Base-by-base conservation (phyloP, 2,329 filamentous ascomycete species). In the Aureobasidium sp. region DNA sequence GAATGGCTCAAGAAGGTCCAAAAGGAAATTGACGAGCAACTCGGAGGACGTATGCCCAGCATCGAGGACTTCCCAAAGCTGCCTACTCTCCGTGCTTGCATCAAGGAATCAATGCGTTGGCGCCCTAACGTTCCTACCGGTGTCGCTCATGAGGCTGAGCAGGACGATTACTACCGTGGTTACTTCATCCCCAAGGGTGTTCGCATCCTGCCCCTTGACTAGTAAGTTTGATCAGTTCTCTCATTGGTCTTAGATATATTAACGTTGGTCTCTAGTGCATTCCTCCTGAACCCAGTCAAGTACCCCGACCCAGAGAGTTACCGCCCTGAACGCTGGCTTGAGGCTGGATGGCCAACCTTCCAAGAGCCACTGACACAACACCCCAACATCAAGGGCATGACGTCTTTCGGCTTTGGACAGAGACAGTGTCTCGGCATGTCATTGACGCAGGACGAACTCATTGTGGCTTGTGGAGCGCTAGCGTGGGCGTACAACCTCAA, bases 241-340 rank as follows among this genome's bases (percentile, higher is more conserved):
- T 52, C 37, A 59, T 20, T 44, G 24, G 44, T 12, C 27, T 37
- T 48, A 8, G 3, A 36, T 3, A 15, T 24, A 61, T 34, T 59
- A 41, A 53, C 41, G 29, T 53, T 12, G 51, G 36, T 26, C 44
- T 43, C n/a, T 59, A 83, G 81, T 78, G 78, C 78, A 48, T 81
- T 86, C 69, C 81, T 84, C 69, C 81, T 83, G 47, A 83, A 87
- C 65, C 77, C 80, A 1, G 73, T 73, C 39, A 81, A 79, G 61
- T 88, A 88, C 68, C 84, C 84, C 1, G 82, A 87, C 67, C 82
- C 84, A n/a, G 84, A 88, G 52, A 79, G 74, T 66, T 88, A 80
- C 73, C 81, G 78, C 32, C 85, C 86, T 0, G 84, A 86, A 66
- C 80, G 85, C 43, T 88, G 83, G 74, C 78, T 88, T 12, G 81